Evolutionary conservation across 2,329 filamentous ascomycete genomes (phyloP), one percentile per base, ranked within the genome.

Genomic region (Aspergillus pseudoterreus): DNA sequence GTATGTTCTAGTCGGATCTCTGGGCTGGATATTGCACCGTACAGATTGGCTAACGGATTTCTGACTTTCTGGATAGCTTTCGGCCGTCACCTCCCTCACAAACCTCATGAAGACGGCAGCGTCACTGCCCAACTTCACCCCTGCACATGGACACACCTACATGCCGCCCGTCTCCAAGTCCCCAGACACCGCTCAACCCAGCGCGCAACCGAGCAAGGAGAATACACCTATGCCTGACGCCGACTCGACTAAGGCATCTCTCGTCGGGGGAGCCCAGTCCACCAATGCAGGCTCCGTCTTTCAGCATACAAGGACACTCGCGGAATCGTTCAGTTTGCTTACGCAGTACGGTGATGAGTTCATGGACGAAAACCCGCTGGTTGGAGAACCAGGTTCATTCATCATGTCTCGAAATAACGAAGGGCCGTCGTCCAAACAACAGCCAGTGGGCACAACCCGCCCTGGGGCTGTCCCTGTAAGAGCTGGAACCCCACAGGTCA

Each of bases 331-430:
- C 47, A 68, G 64, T 33, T 71, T 84, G 32, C 75, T 78, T 21
- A 69, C 79, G 11, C 70, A 70, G 6, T 84, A 81, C 61, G 80
- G 77, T 12, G 77, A 82, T 57, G 83, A 86, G 56, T 86, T 77
- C 68, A 82, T 82, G 72, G 83, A 86, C 63, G 82, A 85, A 59
- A 83, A 80, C 53, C 82, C 83, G 0, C 68, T 86, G 12, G 72
- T 79, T 6, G 83, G 83, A 44, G 83, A 86, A 62, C 83, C 84
- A 0, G 83, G 83, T 27, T 78, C 77, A 4, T 85, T 86, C 58
- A 79, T 82, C 49, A 76, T 85, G 56, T 75, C 76, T 6, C 74
- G 71, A 47, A 57, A 61, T 5, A 69, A 63, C 6, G 72, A 74
- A 48, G 43, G 58, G 9, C 49, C 53, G 32, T 44, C 56, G 30